Percentiles rank a stretch among this genome's conserved stretches.
phyloP scores from a whole-genome alignment of 148 eudicot species.

The Fagopyrum tataricum region DNA sequence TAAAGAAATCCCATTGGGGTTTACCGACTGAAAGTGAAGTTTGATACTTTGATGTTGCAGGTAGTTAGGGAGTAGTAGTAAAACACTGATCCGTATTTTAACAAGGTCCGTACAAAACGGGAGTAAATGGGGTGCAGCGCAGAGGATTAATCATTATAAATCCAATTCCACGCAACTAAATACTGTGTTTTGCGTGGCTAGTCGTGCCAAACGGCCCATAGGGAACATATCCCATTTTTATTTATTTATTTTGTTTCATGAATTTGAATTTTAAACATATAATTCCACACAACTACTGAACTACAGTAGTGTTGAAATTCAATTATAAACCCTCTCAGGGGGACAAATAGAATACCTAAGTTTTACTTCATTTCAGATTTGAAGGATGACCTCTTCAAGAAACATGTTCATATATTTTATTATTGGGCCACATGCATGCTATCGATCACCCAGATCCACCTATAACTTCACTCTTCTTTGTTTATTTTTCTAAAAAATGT shows the following conservation, averaged over 20 bases:
- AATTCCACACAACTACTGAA: too few relatives aligned
- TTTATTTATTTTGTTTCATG: background rate
- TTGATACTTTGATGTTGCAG: background rate
- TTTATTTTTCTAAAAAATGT: too few relatives aligned
- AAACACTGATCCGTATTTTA: background rate
- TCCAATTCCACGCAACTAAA: background rate
- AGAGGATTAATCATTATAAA: slow-evolving; percentile 1
- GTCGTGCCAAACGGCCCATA: slow-evolving; percentile 6
- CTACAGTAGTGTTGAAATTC: too few relatives aligned
- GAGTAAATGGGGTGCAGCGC: background rate
- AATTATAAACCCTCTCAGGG: too few relatives aligned
- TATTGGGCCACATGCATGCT: too few relatives aligned
- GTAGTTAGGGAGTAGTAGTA: background rate
- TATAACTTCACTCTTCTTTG: too few relatives aligned
- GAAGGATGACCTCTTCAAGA: too few relatives aligned
- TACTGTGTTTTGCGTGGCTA: background rate
- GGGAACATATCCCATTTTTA: background rate
- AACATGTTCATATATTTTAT: too few relatives aligned
- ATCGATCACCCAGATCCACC: too few relatives aligned
- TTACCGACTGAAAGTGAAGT: slow-evolving; percentile 5
- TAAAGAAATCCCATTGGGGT: background rate
- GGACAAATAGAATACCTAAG: too few relatives aligned
- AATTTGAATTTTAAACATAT: background rate
- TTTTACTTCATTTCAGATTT: too few relatives aligned
- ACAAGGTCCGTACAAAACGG: slow-evolving; percentile 1